Percentiles rank a stretch among this genome's conserved stretches.
These are phyloP conservation scores for Effrenium voratum DNA, from an alignment of 73 alveolate genomes.

Conservation along the genomic window DNA sequence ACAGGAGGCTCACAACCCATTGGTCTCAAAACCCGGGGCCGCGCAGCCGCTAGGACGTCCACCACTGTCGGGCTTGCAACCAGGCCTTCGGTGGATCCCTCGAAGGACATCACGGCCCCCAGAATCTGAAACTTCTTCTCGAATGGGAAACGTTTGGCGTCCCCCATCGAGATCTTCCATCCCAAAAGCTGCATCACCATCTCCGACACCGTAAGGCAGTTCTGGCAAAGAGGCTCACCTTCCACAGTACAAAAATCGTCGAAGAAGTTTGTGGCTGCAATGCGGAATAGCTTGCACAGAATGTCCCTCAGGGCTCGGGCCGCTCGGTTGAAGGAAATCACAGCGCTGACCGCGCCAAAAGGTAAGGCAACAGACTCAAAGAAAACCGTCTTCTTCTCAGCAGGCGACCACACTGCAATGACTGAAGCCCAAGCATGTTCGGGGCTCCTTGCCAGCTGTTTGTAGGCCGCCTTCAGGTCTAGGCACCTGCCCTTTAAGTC, in stretches of 20 bases:
- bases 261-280: background rate
- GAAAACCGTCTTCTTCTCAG: background rate
- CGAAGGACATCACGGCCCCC: background rate
- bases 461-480: background rate
- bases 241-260: background rate
- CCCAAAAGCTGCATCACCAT: background rate
- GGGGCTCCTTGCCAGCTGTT: background rate
- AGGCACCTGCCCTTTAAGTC: background rate
- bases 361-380: background rate
- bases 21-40: no score
- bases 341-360: background rate
- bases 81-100: background rate
- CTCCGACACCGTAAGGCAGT: background rate
- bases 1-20: background rate
- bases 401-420: background rate
- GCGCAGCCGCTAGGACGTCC: no score
- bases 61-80: background rate
- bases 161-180: background rate
- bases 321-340: background rate
- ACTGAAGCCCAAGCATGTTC: background rate
- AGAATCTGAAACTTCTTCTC: background rate
- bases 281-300: background rate
- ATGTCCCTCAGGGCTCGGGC: background rate
- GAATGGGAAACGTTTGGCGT: background rate
- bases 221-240: background rate